Evolutionary conservation across 2,329 filamentous ascomycete species (phyloP).

Genomic region (Pseudogymnoascus sp.): DNA sequence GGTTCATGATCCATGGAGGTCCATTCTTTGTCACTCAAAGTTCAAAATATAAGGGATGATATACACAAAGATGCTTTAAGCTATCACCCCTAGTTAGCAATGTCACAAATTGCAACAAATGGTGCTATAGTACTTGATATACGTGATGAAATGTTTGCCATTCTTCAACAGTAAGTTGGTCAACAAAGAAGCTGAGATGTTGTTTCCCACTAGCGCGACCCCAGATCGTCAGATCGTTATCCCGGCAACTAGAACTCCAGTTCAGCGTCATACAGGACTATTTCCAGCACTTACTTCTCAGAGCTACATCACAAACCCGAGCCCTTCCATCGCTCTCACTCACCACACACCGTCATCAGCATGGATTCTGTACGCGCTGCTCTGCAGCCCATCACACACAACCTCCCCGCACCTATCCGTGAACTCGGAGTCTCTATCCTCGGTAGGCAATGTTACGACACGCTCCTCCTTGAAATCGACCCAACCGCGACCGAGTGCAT

Average conservation of each 20-base stretch:
- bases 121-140: not conserved
- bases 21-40: not conserved
- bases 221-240: not conserved
- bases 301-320: not conserved
- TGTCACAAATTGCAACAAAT: not conserved
- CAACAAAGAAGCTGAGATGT: not conserved
- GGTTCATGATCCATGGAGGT: not conserved
- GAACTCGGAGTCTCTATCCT: constrained; percentile 73
- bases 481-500: constrained; percentile 69
- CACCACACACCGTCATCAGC: not conserved
- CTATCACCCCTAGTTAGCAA: not conserved
- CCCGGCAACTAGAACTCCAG: not conserved
- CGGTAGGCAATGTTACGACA: constrained; percentile 76
- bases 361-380: constrained; percentile 1
- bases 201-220: not conserved
- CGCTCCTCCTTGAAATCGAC: constrained; percentile 79
- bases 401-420: constrained; percentile 66
- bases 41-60: not conserved
- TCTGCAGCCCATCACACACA: constrained; percentile 63
- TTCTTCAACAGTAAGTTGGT: not conserved
- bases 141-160: not conserved
- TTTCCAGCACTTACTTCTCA: not conserved
- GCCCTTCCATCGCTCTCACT: not conserved
- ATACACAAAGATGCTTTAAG: not conserved
- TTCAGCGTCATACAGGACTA: not conserved